These are phyloP conservation scores for Sporothrix euskadiensis DNA, from an alignment of 2,329 filamentous ascomycete genomes.

Conservation along the genomic window DNA sequence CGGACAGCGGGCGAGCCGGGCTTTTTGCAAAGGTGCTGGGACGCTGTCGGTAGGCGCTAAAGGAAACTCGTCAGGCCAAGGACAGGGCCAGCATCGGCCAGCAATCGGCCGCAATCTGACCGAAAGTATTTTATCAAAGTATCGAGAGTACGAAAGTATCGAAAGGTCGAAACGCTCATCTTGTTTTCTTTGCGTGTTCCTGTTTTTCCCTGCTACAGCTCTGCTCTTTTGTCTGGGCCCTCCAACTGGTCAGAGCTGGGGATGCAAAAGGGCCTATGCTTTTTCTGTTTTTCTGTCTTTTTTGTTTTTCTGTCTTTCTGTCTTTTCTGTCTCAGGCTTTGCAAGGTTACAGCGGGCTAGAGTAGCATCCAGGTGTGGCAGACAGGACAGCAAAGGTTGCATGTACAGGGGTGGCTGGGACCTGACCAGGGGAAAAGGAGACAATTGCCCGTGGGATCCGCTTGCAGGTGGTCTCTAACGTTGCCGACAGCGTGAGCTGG, in stretches of 20 bases:
- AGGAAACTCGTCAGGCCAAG: not conserved
- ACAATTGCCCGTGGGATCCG: conserved; percentile 3
- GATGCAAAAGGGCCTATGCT: not conserved
- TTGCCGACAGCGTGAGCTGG: not conserved
- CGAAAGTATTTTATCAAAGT: not conserved
- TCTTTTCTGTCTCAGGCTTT: not conserved
- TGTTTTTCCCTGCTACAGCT: not conserved
- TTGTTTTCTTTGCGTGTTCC: not conserved
- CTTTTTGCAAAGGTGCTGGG: not conserved
- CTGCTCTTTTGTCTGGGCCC: not conserved
- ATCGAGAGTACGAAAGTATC: not conserved
- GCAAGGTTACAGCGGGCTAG: not conserved
- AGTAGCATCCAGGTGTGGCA: not conserved
- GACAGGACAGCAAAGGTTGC: not conserved
- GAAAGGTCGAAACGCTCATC: not conserved
- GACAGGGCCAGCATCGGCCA: not conserved
- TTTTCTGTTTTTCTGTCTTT: not conserved
- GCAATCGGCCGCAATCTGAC: not conserved
- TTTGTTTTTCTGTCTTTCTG: not conserved
- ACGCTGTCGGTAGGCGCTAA: not conserved
- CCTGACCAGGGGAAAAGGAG: conserved; percentile 4
- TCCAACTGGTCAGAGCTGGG: not conserved
- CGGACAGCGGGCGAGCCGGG: not conserved
- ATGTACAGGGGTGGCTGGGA: not conserved
- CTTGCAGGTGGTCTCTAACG: not conserved